Evolutionary conservation across 148 eudicot species (phyloP), one percentile per base, ranked within the genome.

Genomic region (Salicornia ramosissima): DNA sequence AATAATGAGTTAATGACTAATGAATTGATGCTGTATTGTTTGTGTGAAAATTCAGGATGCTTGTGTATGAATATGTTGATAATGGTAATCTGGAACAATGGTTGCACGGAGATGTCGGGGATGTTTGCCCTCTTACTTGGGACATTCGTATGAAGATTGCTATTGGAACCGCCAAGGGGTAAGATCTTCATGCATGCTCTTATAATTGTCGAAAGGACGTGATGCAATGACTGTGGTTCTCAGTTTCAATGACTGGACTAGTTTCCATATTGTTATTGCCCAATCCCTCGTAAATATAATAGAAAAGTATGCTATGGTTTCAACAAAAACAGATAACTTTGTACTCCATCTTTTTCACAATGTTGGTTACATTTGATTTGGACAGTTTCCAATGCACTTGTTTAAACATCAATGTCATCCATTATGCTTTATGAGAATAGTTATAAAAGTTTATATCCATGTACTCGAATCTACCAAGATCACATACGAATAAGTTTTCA

Each of bases 51-150:
- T 51, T 67, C 83, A 93, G 98, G 89, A 72, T 90, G 83, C 97
- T 93, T 47, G 90, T 93, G 72, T 93, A 93, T 45, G 98, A 93
- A 77, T 93, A 79, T 64, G 72, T 90, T 29, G 89, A 90, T 67
- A 93, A 88, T 74, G 98, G 98, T 72, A 93, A 84, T 80, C 76
- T 93, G 78, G 98, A 93, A 80, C 95, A 93, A 80, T 93, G 98
- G 98, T 80, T 93, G 70, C 98, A 93, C 55, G 97, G 96, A 57
- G 95, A 90, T 59, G 82, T 83, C n/a, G 92, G 90, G 16, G 83
- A 85, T 62, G 79, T 78, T 22, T 90, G 90, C 59, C 96, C 96
- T 66, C 77, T 93, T 26, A 88, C 89, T 19, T 93, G 98, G 98
- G 89, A 90, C 21, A 82, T 84, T 33, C 77, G 96, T 19, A 79